Evolutionary conservation across 2,329 filamentous ascomycete genomes (phyloP), one percentile per base, ranked within the genome.

Genomic region (Pyrenophora teres): DNA sequence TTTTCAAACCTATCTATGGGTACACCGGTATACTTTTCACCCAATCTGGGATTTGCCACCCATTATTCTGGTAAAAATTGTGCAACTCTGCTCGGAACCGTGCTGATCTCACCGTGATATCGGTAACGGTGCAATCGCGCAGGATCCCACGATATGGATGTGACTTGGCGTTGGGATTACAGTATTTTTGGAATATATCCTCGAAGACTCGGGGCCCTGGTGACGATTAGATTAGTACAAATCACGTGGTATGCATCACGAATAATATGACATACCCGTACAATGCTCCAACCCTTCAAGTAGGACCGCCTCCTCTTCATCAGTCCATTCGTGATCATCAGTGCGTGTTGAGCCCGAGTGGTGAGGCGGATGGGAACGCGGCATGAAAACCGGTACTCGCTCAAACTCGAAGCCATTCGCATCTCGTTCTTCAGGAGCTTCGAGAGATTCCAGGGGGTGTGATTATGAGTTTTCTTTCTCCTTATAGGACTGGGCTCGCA

Each of bases 331-430:
- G 9, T 42, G 40, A 5, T 54, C 43, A 2, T 59, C 54, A 13
- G 43, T n/a, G 8, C 57, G 18, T 13, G 59, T 46, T 1, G 60
- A 49, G 10, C 42, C 23, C 16, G 52, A 48, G 25, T 46, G 52
- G 8, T 50, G 47, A 2, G 56, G 61, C 6, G 55, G 67, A 33
- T 59, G 59, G 2, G 60, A 66, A n/a, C 72, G 71, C 12, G 69
- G 38, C 4, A 63, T 68, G 53, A 80, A 76, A 4, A 74, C 48
- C 1, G 71, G 57, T 1, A 75, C 37, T 4, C 77, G 74, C 42
- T 75, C 70, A 41, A 78, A 77, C 0, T 46, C 46, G 0, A 66
- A 25, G 5, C 77, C 77, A 45, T 77, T 74, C 0, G 72, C 68
- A 41, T 79, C 77, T 19, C 59, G 52, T 15, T 74, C 70, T 3